Conservation (phyloP, 345 rosid species). For the Brassica cretica region DNA sequence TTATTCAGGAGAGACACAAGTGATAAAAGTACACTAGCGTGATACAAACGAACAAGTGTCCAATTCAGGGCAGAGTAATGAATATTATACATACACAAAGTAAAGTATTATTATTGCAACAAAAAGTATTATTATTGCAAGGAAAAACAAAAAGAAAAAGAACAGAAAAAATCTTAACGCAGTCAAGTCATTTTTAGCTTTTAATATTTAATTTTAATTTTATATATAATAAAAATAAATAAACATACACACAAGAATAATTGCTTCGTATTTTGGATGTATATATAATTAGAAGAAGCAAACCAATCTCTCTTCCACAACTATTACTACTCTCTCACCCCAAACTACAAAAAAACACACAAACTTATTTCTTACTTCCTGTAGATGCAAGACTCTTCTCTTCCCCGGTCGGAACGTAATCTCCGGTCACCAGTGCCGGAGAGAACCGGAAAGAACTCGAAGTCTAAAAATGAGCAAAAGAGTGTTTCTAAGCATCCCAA, state of each 20-base stretch:
- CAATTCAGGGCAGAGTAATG: neutral
- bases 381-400: slow-evolving; percentile 35
- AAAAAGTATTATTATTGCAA: slow-evolving; percentile 23
- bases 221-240: neutral
- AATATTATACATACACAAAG: neutral
- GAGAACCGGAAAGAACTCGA: slow-evolving; percentile 11
- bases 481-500: slow-evolving; percentile 45
- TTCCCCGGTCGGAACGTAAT: slow-evolving; percentile 1
- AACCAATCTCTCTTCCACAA: slow-evolving; percentile 22
- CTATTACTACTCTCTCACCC: slow-evolving; percentile 23
- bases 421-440: slow-evolving; percentile 31
- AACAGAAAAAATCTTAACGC: neutral
- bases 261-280: slow-evolving; percentile 36
- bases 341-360: slow-evolving; percentile 9
- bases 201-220: slow-evolving; percentile 6
- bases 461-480: slow-evolving; percentile 18
- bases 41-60: slow-evolving; percentile 31
- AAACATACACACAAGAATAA: slow-evolving; percentile 25
- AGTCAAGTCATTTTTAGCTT: slow-evolving; percentile 31
- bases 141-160: slow-evolving; percentile 11
- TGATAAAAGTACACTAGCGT: slow-evolving; percentile 8
- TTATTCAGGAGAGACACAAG: neutral
- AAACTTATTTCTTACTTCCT: neutral
- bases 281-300: slow-evolving; percentile 32
- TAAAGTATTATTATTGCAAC: slow-evolving; percentile 23